Base-by-base conservation (phyloP, 192 early-diverging fungal species). In the Linnemannia hyalina region DNA sequence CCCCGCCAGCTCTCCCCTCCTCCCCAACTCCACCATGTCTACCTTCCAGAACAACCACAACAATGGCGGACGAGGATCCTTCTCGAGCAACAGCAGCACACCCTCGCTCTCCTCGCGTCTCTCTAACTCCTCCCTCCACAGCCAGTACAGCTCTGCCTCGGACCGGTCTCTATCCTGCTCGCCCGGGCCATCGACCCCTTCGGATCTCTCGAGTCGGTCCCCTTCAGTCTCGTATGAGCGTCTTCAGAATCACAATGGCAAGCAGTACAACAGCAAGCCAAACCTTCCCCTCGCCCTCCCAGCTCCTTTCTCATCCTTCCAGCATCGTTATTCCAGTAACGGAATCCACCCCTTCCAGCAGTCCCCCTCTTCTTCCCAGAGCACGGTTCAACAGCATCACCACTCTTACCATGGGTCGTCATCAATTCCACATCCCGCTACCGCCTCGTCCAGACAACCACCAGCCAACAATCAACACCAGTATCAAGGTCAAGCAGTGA, bases 201-300 rank as follows among this genome's bases (percentile, higher is more conserved):
- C 63, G 44, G 83, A 86, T 35, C 26, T 77, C 22, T 26, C 77
- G 70, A 80, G 78, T 47, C 78, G 83, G 3, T 86, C 83, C n/a
- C 83, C 83, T 32, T 86, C 83, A 1, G 77, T 86, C 77, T 86
- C 83, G n/a, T 79, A 86, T 8, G 78, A 80, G 38, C 74, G 83
- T 52, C 49, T 41, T 23, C 80, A 81, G 68, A 40, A 36, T 22
- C 40, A 69, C 22, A 69, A 52, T 22, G 18, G 5, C 49, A 52
- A 52, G 49, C 49, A 84, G 82, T 32, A 70, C 18, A 40, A 40
- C 38, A 40, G 38, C 38, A n/a, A 68, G 68, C 68, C 55, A 57
- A 73, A 22, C 11, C 20, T 35, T 2, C 60, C 76, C 1, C 60
- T 68, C 55, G 74, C 74, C 60, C 70, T 75, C 41, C 54, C 83